Conservation (phyloP, 192 early-diverging fungal species). For the Linnemannia elongata region DNA sequence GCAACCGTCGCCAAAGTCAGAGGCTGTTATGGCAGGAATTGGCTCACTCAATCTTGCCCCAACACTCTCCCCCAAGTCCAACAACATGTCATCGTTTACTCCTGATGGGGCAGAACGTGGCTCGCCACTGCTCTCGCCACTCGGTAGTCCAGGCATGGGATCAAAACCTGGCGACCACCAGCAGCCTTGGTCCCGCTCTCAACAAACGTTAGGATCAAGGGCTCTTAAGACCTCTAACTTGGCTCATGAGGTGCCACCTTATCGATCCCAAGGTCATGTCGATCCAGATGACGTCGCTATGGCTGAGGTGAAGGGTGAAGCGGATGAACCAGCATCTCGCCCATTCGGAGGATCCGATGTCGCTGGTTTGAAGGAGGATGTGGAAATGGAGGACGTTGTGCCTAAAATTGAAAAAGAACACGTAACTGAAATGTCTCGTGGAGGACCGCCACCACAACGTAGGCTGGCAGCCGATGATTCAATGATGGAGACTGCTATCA, state of each 20-base stretch:
- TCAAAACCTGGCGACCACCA: background rate
- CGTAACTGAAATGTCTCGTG: background rate
- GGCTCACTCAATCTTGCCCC: conserved; percentile 6
- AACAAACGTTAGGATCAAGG: background rate
- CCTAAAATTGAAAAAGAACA: background rate
- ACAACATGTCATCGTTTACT: background rate
- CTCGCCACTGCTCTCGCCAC: conserved; percentile 28
- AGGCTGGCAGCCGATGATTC: background rate
- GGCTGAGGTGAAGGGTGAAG: background rate
- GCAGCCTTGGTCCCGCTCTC: background rate
- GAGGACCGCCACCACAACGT: background rate
- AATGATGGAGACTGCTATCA: background rate
- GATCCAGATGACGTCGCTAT: background rate
- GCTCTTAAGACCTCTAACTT: background rate
- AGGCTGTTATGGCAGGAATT: conserved; percentile 18
- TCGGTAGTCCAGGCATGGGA: conserved; percentile 7
- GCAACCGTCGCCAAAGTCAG: conserved; percentile 22
- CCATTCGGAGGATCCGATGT: background rate
- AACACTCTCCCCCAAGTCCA: conserved; percentile 12
- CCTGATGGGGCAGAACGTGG: background rate
- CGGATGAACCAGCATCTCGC: background rate
- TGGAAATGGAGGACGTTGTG: background rate
- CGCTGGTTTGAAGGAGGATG: background rate
- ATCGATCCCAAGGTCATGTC: background rate
- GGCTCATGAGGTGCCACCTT: conserved; percentile 4